Evolutionary conservation across 2,329 filamentous ascomycete genomes (phyloP), one percentile per base, ranked within the genome.

Genomic region (Xylariaceae sp.): DNA sequence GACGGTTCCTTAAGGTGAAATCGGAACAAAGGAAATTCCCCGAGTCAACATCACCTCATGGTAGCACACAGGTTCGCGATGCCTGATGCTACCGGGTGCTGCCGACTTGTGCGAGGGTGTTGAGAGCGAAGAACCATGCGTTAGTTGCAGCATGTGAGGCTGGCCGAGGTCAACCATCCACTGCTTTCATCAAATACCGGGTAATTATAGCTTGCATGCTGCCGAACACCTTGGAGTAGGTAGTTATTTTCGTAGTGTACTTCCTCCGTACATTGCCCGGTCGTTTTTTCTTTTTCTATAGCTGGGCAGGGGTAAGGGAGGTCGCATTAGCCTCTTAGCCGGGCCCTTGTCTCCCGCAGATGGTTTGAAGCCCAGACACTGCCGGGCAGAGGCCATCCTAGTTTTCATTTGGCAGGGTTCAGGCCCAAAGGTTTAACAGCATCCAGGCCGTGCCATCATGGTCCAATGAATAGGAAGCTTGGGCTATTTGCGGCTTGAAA

Each of bases 1-100:
- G 45, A 56, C 49, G 49, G 49, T 51, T 45, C 34, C 51, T 44
- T 44, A 49, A 53, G 53, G 56, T 60, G 49, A 60, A 48, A 60
- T 62, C 59, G 56, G 59, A 61, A 59, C 51, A 59, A 64, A 57
- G 51, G 61, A 62, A 64, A 64, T 58, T 65, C 62, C 62, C 64
- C 64, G 64, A 65, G 52, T 58, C 49, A 51, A 11, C 49, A 57
- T 56, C 52, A 61, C 42, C 51, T 54, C 51, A 57, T 55, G 49
- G 62, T 57, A 53, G 35, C 57, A 64, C 60, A 56, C 51, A 50
- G 50, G 52, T 57, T 54, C 55, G 51, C 51, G 53, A 53, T 60
- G 39, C 53, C 55, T 61, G 57, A 56, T 53, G 48, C 45, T 63
- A 44, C 56, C 59, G 58, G 51, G 58, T 60, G 50, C 62, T 58